phyloP scores from a whole-genome alignment of 1,284 basidiomycete genomes.

The Wallemia ichthyophaga region DNA sequence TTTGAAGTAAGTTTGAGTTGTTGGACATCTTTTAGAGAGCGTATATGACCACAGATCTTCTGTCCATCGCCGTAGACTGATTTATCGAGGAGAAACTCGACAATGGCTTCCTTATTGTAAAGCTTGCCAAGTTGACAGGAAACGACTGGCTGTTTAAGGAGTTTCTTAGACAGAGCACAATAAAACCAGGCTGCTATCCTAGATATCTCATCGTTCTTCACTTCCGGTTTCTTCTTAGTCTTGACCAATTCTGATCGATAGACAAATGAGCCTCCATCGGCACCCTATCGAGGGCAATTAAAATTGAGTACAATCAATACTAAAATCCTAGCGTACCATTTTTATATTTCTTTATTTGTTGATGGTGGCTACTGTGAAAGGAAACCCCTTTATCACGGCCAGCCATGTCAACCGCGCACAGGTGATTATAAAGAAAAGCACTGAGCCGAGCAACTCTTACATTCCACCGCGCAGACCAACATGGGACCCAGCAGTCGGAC shows the following conservation, averaged over 20 bases:
- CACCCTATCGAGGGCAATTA: not conserved
- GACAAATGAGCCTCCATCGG: conserved; percentile 1
- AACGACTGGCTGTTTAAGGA: conserved; percentile 56
- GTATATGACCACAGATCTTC: conserved; percentile 55
- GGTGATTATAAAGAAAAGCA: not conserved
- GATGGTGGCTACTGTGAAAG: not conserved
- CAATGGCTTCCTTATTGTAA: conserved; percentile 72
- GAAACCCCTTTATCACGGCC: not conserved
- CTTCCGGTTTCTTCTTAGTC: conserved; percentile 25
- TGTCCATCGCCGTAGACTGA: conserved; percentile 48
- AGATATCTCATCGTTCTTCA: conserved; percentile 59
- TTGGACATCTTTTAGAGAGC: conserved; percentile 64
- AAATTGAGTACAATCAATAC: not conserved
- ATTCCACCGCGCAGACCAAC: conserved; percentile 25
- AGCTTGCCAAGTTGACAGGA: conserved; percentile 66
- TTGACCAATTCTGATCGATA: not conserved
- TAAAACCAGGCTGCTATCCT: conserved; percentile 60
- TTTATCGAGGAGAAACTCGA: conserved; percentile 57
- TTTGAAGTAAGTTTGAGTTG: conserved; percentile 48
- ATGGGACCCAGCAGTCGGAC: conserved; percentile 65
- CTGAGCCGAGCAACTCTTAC: not conserved
- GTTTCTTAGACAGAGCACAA: conserved; percentile 56
- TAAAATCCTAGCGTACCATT: not conserved
- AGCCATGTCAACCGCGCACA: not conserved
- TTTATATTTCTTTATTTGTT: not conserved